Conservation (phyloP, 2,329 filamentous ascomycete species). For the Colletotrichum tanaceti region DNA sequence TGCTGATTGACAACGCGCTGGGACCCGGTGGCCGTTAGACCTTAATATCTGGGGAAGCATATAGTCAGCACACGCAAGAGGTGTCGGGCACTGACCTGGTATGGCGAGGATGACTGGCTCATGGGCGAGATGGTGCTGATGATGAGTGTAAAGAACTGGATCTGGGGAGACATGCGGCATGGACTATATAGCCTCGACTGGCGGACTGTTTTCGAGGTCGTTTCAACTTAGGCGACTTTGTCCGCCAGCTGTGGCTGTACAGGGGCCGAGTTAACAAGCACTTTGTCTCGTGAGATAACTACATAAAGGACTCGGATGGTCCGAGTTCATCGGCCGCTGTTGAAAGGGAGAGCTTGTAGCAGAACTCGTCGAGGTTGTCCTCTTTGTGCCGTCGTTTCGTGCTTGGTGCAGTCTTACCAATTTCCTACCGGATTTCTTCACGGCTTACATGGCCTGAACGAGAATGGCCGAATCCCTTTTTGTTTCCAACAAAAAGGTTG, state of each 20-base stretch:
- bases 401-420: no score
- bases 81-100: background rate
- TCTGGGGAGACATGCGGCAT: rapidly evolving
- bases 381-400: background rate
- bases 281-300: background rate
- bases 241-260: background rate
- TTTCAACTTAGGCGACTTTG: background rate
- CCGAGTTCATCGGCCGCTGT: background rate
- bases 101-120: no score
- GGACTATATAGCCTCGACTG: slow-evolving; percentile 1
- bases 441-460: background rate
- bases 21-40: no score
- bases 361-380: background rate
- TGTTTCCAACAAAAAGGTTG: background rate
- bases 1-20: no score
- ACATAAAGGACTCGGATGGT: background rate
- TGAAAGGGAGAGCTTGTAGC: background rate
- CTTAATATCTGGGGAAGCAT: background rate
- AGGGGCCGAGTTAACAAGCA: background rate
- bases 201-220: background rate
- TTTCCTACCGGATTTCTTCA: no score
- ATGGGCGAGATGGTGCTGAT: background rate
- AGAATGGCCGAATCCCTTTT: background rate
- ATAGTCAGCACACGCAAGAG: background rate
- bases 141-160: background rate